These are phyloP conservation scores for Ophiostoma fasciatum DNA, from an alignment of 2,329 filamentous ascomycete genomes.

Conservation along the genomic window DNA sequence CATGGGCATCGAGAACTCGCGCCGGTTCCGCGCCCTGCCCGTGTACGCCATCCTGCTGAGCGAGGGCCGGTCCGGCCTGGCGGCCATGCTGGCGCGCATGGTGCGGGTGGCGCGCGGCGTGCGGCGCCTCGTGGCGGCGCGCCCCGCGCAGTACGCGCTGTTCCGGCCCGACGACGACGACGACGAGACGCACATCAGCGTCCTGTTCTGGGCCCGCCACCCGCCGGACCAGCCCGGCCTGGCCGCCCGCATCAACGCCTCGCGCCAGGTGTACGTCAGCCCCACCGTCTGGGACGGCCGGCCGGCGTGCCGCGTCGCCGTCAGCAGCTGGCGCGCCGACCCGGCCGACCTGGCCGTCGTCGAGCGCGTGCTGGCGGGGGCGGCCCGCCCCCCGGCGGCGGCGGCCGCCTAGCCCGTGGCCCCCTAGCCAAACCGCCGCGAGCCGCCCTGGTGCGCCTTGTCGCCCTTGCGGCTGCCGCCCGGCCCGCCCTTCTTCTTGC, in stretches of 20 bases:
- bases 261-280: slow-evolving; percentile 65
- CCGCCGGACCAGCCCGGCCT: slow-evolving; percentile 47
- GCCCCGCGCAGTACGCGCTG: slow-evolving; percentile 49
- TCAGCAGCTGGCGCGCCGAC: slow-evolving; percentile 73
- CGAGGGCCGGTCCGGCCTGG: slow-evolving; percentile 57
- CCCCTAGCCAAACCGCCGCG: slow-evolving; percentile 39
- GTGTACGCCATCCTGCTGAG: slow-evolving; percentile 68
- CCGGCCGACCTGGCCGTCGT: slow-evolving; percentile 54
- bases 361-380: slow-evolving; percentile 36
- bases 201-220: slow-evolving; percentile 63
- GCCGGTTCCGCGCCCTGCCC: slow-evolving; percentile 80
- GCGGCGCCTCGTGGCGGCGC: slow-evolving; percentile 45
- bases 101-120: slow-evolving; percentile 55
- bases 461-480: slow-evolving; percentile 9
- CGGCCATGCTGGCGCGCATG: slow-evolving; percentile 56
- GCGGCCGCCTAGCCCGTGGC: no score
- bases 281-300: slow-evolving; percentile 63
- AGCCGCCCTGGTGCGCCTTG: slow-evolving; percentile 28
- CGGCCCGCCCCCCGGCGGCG: no score
- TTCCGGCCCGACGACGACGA: slow-evolving; percentile 38
- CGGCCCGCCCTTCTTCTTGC: slow-evolving; percentile 29
- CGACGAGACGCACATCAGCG: slow-evolving; percentile 46
- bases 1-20: slow-evolving; percentile 79
- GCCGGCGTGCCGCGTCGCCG: slow-evolving; percentile 66
- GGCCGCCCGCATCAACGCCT: slow-evolving; percentile 58